Percentiles rank a stretch among this genome's conserved stretches.
These are phyloP conservation scores for Conidiobolus incongruus DNA, from an alignment of 371 early-diverging fungal species.

Conservation along the genomic window DNA sequence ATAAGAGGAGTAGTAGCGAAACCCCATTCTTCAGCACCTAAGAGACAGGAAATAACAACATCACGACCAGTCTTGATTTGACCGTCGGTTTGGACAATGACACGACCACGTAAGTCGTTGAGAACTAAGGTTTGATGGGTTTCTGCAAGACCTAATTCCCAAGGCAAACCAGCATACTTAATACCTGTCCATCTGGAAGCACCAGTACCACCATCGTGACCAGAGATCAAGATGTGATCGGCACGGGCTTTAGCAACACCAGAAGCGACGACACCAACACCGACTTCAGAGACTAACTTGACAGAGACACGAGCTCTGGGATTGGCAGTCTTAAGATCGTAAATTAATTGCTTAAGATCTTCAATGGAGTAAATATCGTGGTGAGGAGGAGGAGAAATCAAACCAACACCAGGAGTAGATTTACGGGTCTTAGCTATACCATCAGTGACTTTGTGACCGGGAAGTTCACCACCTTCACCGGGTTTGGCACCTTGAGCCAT, in stretches of 20 bases:
- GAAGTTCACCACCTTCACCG: constrained; percentile 77
- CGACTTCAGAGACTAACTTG: constrained; percentile 90
- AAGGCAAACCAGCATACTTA: constrained; percentile 91
- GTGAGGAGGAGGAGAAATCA: constrained; percentile 91
- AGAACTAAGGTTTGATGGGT: constrained; percentile 90
- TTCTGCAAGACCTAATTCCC: constrained; percentile 93
- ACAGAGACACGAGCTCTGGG: constrained; percentile 79
- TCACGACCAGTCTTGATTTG: constrained; percentile 93
- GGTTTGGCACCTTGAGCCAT: constrained; percentile 98
- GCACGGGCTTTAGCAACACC: constrained; percentile 95
- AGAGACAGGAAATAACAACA: constrained; percentile 80
- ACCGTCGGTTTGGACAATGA: constrained; percentile 90
- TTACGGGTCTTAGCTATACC: constrained; percentile 85
- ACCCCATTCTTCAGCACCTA: constrained; percentile 96
- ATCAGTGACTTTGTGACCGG: constrained; percentile 70
- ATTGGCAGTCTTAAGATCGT: constrained; percentile 86
- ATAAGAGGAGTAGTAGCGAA: constrained; percentile 94
- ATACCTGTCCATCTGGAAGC: constrained; percentile 95
- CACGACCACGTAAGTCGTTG: constrained; percentile 83
- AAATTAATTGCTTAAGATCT: constrained; percentile 91
- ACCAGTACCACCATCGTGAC: constrained; percentile 96
- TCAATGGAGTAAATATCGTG: constrained; percentile 96
- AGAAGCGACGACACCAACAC: constrained; percentile 86
- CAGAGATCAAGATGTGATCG: constrained; percentile 86
- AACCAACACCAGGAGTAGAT: constrained; percentile 84